These are phyloP conservation scores for Craspedostauros australis DNA, from an alignment of 108 stramenopile genomes.

Conservation along the genomic window DNA sequence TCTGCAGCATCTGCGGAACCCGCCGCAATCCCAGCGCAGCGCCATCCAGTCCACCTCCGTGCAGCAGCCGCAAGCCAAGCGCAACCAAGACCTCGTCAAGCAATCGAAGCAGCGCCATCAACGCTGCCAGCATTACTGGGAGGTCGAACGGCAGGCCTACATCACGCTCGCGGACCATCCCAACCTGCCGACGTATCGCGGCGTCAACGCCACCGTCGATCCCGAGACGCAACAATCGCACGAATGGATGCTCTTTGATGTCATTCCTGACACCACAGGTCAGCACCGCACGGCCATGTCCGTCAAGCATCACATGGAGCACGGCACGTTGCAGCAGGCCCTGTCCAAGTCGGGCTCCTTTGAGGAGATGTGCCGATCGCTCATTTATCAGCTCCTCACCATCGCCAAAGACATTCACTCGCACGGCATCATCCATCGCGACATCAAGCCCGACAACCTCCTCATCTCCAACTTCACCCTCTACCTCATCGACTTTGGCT, in stretches of 20 bases:
- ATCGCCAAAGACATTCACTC: constrained; percentile 42
- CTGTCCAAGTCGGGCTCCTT: too few species aligned
- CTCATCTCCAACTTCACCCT: constrained; percentile 23
- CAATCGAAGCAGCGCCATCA: constrained; percentile 27
- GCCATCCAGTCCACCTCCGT: too few species aligned
- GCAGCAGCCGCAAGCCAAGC: too few species aligned
- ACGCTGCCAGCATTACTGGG: constrained; percentile 62
- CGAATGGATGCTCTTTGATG: constrained; percentile 73
- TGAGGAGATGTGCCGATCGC: too few species aligned
- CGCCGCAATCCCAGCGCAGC: too few species aligned
- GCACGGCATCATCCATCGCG: constrained; percentile 62
- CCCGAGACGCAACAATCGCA: constrained; percentile 4
- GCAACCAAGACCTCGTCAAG: too few species aligned
- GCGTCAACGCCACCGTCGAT: background rate
- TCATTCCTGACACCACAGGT: too few species aligned
- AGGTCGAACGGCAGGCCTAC: constrained; percentile 69
- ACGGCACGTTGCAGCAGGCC: too few species aligned
- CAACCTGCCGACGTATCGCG: constrained; percentile 28
- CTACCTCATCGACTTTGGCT: constrained; percentile 76
- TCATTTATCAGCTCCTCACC: constrained; percentile 35
- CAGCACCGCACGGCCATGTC: too few species aligned
- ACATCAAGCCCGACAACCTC: constrained; percentile 75
- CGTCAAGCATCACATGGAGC: too few species aligned
- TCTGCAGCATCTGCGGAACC: background rate
- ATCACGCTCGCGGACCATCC: constrained; percentile 31